Base-by-base conservation (phyloP, 176 grass and related monocot genomes). In the Musa itinerans region DNA sequence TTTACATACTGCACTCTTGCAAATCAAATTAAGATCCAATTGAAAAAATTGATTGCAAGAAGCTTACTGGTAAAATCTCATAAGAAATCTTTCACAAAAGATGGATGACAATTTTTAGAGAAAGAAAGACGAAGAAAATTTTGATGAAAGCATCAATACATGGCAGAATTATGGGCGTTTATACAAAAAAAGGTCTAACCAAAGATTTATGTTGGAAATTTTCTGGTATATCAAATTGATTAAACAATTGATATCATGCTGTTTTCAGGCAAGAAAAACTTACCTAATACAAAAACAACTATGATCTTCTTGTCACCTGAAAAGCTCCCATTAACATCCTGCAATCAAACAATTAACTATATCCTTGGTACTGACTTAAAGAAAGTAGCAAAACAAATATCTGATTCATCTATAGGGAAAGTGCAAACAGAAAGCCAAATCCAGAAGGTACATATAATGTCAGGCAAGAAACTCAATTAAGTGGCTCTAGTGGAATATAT, bases 221-320 rank as follows among this genome's bases (percentile, higher is more conserved):
- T 29, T 70, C 16, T 51, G 51, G 43, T 51, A 70, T 10, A 70
- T 19, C 1, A 70, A 70, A 50, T 52, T 51, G 68, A 16, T 16
- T 11, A 50, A 70, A 70, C 8, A 50, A 70, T 70, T 70, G 15
- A 12, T 11, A 51, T 51, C 17, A 20, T 50, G 34, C 51, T 21
- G 34, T 19, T 70, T 20, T 8, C 20, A 29, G 9, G 52, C 23
- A 26, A 55, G 50, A 25, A 25, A 77, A 5, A 65, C 20, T 77
- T 61, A 77, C 75, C 75, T 64, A 77, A 50, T 11, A 65, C 75
- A 53, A 77, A 77, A 61, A 77, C 58, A 16, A 77, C 61, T 53
- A 20, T 52, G 27, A 77, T 65, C 49, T 77, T 65, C 75, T 65
- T 64, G n/a, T 77, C 11, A 10, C 58, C 75, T 25, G 48, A 43